These are phyloP conservation scores for Nicotiana sylvestris DNA, from an alignment of 257 asterid species.

Conservation along the genomic window DNA sequence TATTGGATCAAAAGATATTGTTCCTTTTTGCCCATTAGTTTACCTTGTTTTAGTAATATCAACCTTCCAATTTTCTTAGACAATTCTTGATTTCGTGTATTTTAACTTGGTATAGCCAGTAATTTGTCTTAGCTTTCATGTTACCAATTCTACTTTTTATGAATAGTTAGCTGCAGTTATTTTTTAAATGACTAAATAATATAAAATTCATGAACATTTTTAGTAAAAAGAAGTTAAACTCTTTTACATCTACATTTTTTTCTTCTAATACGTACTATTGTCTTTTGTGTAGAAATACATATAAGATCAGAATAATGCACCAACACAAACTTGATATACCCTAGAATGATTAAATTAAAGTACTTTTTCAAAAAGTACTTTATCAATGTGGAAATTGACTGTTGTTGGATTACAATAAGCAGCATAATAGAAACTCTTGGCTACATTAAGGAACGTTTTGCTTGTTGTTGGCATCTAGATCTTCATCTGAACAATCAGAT, in stretches of 20 bases:
- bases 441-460: slow-evolving; percentile 48
- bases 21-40: not conserved
- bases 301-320: not conserved
- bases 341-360: slow-evolving; percentile 12
- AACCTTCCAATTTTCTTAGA: not conserved
- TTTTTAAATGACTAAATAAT: too few species aligned
- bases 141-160: too few species aligned
- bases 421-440: slow-evolving; percentile 52
- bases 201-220: too few species aligned
- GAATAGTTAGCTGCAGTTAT: too few species aligned
- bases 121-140: not conserved
- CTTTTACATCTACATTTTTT: not conserved
- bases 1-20: not conserved
- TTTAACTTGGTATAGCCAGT: not conserved
- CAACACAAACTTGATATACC: not conserved
- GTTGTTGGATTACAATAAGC: slow-evolving; percentile 49
- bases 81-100: not conserved
- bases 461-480: slow-evolving; percentile 36
- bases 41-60: not conserved
- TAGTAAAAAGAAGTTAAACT: not conserved
- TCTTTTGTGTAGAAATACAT: not conserved
- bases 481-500: slow-evolving; percentile 5
- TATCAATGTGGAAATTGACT: slow-evolving; percentile 46
- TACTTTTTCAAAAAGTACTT: slow-evolving; percentile 65
- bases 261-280: too few species aligned